Conservation (phyloP, 352 stramenopile species). For the Globisporangium irregulare region DNA sequence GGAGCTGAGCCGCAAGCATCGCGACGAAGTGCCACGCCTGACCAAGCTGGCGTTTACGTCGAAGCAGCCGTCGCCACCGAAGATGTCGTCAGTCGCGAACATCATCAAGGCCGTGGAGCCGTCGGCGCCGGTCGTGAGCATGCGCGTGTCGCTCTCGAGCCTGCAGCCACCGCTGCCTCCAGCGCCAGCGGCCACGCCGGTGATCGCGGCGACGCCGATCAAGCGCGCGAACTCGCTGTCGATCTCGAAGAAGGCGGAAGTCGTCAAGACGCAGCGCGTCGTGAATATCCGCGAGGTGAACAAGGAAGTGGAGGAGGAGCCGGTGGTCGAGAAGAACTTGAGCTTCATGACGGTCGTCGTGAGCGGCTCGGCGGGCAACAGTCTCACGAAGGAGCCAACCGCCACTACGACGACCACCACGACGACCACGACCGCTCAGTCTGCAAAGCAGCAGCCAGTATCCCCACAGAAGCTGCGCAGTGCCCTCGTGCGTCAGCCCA, state of each 20-base stretch:
- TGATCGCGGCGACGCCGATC: constrained; percentile 36
- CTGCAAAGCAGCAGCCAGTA: constrained; percentile 20
- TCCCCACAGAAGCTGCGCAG: constrained; percentile 7
- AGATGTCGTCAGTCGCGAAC: constrained; percentile 39
- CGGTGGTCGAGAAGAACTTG: constrained; percentile 4
- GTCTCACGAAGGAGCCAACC: constrained; percentile 16
- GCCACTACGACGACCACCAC: constrained; percentile 14
- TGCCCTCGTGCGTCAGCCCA: constrained; percentile 62
- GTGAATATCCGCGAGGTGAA: constrained; percentile 75
- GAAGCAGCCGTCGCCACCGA: constrained; percentile 55
- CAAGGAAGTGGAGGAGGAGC: constrained; percentile 17
- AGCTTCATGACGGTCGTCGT: constrained; percentile 50
- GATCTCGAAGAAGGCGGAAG: constrained; percentile 48
- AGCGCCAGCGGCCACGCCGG: constrained; percentile 22
- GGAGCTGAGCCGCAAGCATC: constrained; percentile 80
- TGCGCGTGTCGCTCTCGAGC: constrained; percentile 52
- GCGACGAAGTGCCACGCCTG: constrained; percentile 78
- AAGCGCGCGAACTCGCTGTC: constrained; percentile 58
- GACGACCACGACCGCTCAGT: constrained; percentile 9
- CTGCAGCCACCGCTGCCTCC: constrained; percentile 40
- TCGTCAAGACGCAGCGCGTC: constrained; percentile 63
- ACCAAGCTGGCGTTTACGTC: constrained; percentile 76
- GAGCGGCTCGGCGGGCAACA: constrained; percentile 29
- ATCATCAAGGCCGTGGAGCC: constrained; percentile 40
- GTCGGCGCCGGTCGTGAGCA: constrained; percentile 32